These are phyloP conservation scores for Pythium apleroticum DNA, from an alignment of 352 stramenopile species.

Conservation along the genomic window DNA sequence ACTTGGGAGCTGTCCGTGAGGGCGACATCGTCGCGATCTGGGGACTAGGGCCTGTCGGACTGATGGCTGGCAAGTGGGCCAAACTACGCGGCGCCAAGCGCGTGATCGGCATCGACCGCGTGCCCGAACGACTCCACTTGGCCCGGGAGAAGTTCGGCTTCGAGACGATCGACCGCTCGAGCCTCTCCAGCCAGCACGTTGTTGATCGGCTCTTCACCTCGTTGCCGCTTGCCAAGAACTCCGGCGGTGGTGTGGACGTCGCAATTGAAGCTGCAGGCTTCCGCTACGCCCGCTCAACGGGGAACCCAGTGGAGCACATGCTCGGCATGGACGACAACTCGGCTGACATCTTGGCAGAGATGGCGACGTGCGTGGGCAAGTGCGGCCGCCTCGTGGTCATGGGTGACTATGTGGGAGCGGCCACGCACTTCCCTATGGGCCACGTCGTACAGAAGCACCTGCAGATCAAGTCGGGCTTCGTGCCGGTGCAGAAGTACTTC, in stretches of 20 bases:
- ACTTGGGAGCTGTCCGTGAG: conserved; percentile 31
- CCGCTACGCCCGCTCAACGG: conserved; percentile 26
- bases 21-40: conserved; percentile 43
- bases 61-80: conserved; percentile 36
- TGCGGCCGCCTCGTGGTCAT: conserved; percentile 35
- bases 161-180: conserved; percentile 34
- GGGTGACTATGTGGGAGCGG: conserved; percentile 34
- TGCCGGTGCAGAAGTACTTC: conserved; percentile 39
- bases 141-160: conserved; percentile 36
- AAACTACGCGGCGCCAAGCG: conserved; percentile 36
- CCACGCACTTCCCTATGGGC: conserved; percentile 41
- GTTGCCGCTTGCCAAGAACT: conserved; percentile 30
- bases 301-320: conserved; percentile 29
- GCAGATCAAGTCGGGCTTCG: conserved; percentile 34
- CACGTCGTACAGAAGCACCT: conserved; percentile 48
- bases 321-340: conserved; percentile 30
- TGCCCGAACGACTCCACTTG: conserved; percentile 33
- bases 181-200: conserved; percentile 29
- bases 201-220: conserved; percentile 31
- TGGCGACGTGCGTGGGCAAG: conserved; percentile 35
- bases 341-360: conserved; percentile 34
- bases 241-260: conserved; percentile 37
- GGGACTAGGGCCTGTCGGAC: conserved; percentile 38
- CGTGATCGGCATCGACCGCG: conserved; percentile 41
- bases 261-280: conserved; percentile 42